phyloP scores from a whole-genome alignment of 495 filamentous ascomycete genomes.

The Parachaetomium inaequale region DNA sequence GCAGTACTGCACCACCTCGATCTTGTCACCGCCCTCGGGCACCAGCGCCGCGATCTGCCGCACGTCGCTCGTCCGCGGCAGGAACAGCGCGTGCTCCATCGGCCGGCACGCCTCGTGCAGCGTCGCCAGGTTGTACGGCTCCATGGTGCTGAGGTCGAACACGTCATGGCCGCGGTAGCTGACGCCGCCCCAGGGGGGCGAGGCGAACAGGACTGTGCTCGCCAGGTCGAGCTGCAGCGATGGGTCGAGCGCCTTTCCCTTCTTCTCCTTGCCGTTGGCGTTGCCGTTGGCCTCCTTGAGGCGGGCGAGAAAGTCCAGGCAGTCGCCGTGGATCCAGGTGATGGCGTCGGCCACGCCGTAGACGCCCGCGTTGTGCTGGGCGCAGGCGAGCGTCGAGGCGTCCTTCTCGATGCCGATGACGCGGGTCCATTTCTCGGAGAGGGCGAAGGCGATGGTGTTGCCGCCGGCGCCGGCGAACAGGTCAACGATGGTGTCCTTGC shows the following conservation, averaged over 20 bases:
- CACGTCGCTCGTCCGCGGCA: slow-evolving; percentile 86
- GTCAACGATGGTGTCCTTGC: slow-evolving; percentile 66
- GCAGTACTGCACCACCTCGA: slow-evolving; percentile 85
- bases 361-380: slow-evolving; percentile 84
- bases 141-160: slow-evolving; percentile 83
- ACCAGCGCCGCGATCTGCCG: slow-evolving; percentile 70
- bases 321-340: slow-evolving; percentile 79
- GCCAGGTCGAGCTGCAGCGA: slow-evolving; percentile 34
- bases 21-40: slow-evolving; percentile 35
- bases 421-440: slow-evolving; percentile 67
- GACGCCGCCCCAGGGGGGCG: slow-evolving; percentile 93
- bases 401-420: slow-evolving; percentile 88
- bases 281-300: slow-evolving; percentile 17
- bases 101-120: slow-evolving; percentile 58
- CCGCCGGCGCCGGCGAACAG: slow-evolving; percentile 88
- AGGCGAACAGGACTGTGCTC: slow-evolving; percentile 71
- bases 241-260: slow-evolving; percentile 25
- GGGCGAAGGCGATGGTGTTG: slow-evolving; percentile 91
- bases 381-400: slow-evolving; percentile 71
- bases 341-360: slow-evolving; percentile 77
- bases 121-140: slow-evolving; percentile 69
- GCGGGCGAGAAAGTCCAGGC: slow-evolving; percentile 54
- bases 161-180: slow-evolving; percentile 71
- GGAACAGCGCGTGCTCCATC: slow-evolving; percentile 63
- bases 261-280: neutral